These are phyloP conservation scores for Phytophthora sp. DNA, from an alignment of 352 stramenopile genomes.

Conservation along the genomic window DNA sequence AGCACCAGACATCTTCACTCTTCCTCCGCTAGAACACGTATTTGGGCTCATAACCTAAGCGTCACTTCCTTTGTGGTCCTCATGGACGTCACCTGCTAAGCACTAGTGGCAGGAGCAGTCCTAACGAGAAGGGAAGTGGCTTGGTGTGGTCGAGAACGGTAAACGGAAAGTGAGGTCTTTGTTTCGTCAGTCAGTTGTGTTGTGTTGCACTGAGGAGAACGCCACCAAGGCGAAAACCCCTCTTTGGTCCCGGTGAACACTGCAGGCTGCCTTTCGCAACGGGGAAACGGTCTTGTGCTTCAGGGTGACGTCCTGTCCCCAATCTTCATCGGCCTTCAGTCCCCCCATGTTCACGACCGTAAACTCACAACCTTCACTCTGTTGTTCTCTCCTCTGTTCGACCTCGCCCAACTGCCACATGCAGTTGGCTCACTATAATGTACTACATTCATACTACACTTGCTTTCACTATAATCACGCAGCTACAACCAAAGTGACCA, in stretches of 20 bases:
- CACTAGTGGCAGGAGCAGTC: background rate
- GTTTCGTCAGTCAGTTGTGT: background rate
- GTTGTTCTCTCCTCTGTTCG: too few relatives aligned
- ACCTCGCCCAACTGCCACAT: too few relatives aligned
- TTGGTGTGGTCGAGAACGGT: background rate
- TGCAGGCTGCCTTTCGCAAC: background rate
- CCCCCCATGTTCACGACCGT: too few relatives aligned
- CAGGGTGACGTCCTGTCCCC: background rate
- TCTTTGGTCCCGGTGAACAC: background rate
- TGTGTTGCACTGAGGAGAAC: slow-evolving; percentile 1
- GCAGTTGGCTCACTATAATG: too few relatives aligned
- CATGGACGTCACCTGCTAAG: too few relatives aligned
- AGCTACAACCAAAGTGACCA: too few relatives aligned
- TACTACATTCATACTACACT: too few relatives aligned
- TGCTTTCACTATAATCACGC: too few relatives aligned
- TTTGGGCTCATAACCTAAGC: background rate
- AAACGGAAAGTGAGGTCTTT: background rate
- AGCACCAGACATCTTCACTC: background rate
- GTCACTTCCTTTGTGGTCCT: background rate
- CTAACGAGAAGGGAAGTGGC: background rate
- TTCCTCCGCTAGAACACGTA: background rate
- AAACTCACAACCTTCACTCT: too few relatives aligned
- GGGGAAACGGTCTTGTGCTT: background rate
- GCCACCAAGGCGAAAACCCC: background rate
- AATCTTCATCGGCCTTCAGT: too few relatives aligned